Conservation (phyloP, 2,329 filamentous ascomycete genomes). For the Aspergillus tamarii region DNA sequence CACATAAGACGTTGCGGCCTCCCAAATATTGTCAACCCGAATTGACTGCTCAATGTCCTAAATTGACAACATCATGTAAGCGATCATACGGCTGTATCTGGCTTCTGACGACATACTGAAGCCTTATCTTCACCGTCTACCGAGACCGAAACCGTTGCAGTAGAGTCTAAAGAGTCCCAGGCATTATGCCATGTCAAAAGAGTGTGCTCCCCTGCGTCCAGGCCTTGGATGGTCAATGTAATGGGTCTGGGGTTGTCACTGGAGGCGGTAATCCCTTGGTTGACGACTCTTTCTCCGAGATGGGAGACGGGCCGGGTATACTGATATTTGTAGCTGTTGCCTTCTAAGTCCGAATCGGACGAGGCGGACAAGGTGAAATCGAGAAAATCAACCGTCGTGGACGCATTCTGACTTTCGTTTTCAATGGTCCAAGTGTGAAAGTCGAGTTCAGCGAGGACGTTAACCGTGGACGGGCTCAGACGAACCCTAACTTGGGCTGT, state of each 20-base stretch:
- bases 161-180: slow-evolving; percentile 5
- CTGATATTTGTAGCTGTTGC: slow-evolving; percentile 16
- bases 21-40: slow-evolving; percentile 15
- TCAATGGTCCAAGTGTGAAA: slow-evolving; percentile 11
- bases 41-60: slow-evolving; percentile 4
- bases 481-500: slow-evolving; percentile 12
- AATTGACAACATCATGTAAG: background rate
- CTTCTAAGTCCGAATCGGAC: slow-evolving; percentile 10
- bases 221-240: slow-evolving; percentile 2
- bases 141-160: background rate
- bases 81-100: background rate
- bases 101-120: background rate
- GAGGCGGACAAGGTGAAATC: slow-evolving; percentile 7
- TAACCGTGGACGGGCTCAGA: slow-evolving; percentile 8
- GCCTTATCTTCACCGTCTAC: slow-evolving; percentile 6
- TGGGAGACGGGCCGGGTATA: slow-evolving; percentile 14
- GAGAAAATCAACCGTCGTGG: background rate
- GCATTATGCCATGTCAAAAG: slow-evolving; percentile 16
- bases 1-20: slow-evolving; percentile 12
- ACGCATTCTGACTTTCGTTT: slow-evolving; percentile 9
- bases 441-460: slow-evolving; percentile 8
- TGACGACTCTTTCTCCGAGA: slow-evolving; percentile 16
- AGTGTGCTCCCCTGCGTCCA: slow-evolving; percentile 11
- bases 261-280: slow-evolving; percentile 10
- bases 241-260: slow-evolving; percentile 9